These are phyloP conservation scores for Clathrus columnatus DNA, from an alignment of 768 basidiomycete genomes.

Conservation along the genomic window DNA sequence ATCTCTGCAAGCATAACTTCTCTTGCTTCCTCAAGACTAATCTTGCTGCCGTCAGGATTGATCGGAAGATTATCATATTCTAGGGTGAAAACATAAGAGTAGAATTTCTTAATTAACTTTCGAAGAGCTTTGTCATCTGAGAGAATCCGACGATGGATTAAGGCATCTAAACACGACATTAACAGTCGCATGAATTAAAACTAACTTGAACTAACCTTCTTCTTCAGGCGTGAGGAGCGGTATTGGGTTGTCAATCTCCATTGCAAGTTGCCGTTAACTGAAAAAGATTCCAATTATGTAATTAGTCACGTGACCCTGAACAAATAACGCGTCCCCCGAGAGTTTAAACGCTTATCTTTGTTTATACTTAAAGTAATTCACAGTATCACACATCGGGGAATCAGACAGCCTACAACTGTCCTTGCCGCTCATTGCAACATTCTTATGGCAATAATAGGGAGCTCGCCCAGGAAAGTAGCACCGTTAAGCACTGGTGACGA, in stretches of 20 bases:
- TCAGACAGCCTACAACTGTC: background rate
- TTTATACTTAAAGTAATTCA: background rate
- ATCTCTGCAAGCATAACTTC: conserved; percentile 76
- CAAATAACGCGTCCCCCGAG: conserved; percentile 8
- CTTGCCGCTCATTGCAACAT: background rate
- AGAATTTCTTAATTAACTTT: conserved; percentile 75
- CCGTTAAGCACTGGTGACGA: conserved; percentile 68
- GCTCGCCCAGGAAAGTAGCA: conserved; percentile 65
- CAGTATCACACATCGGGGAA: background rate
- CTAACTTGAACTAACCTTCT: conserved; percentile 17
- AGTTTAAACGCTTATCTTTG: too few species aligned
- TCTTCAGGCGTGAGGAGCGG: conserved; percentile 18
- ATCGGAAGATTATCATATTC: conserved; percentile 31
- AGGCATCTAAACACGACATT: conserved; percentile 45
- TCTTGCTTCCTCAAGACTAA: conserved; percentile 55
- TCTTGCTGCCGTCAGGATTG: conserved; percentile 19
- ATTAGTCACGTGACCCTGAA: conserved; percentile 4
- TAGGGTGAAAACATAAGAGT: conserved; percentile 55
- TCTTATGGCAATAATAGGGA: conserved; percentile 48
- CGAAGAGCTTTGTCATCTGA: conserved; percentile 75
- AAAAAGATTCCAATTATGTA: background rate
- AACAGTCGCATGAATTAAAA: conserved; percentile 4
- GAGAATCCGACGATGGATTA: conserved; percentile 72
- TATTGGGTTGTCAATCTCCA: background rate
- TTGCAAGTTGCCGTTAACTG: background rate